A percentile compares a stretch with the other conserved stretches of the same genome.
Evolutionary conservation across 306 rosid species (phyloP).

Genomic region (Ceratonia siliqua): DNA sequence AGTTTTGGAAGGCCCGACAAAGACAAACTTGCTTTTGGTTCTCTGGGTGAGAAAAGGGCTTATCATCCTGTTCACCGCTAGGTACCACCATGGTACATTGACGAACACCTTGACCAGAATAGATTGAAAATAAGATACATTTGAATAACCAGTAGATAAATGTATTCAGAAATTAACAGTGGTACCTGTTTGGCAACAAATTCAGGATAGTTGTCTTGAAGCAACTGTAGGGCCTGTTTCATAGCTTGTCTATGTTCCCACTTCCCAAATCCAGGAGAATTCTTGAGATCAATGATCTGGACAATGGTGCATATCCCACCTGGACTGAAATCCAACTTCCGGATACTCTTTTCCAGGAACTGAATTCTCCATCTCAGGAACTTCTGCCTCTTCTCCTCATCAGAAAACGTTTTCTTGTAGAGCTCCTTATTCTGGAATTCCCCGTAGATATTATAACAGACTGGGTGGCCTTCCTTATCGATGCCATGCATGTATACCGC

Average conservation of each 20-base stretch:
- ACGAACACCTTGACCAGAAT: conserved; percentile 53
- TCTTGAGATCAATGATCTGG: conserved; percentile 69
- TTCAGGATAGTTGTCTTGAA: conserved; percentile 76
- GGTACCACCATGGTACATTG: conserved; percentile 90
- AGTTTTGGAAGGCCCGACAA: conserved; percentile 71
- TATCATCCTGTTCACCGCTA: conserved; percentile 69
- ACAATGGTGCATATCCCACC: conserved; percentile 66
- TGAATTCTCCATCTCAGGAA: conserved; percentile 69
- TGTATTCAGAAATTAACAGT: not conserved
- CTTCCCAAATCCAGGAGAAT: conserved; percentile 64
- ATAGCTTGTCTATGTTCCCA: conserved; percentile 79
- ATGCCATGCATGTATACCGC: conserved; percentile 62
- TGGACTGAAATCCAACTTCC: conserved; percentile 61
- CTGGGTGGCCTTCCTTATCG: conserved; percentile 71
- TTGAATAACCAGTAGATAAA: not conserved
- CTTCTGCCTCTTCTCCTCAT: conserved; percentile 58
- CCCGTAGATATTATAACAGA: conserved; percentile 70
- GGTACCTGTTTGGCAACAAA: conserved; percentile 78
- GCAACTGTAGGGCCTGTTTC: conserved; percentile 67
- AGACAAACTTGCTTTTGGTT: conserved; percentile 74
- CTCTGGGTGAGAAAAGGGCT: conserved; percentile 72
- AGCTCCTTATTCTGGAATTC: conserved; percentile 59
- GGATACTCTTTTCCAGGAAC: conserved; percentile 63
- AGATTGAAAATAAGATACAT: not conserved
- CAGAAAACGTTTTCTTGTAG: conserved; percentile 60